Conservation (phyloP, 768 basidiomycete genomes). For the Rhizopogon vesiculosus region DNA sequence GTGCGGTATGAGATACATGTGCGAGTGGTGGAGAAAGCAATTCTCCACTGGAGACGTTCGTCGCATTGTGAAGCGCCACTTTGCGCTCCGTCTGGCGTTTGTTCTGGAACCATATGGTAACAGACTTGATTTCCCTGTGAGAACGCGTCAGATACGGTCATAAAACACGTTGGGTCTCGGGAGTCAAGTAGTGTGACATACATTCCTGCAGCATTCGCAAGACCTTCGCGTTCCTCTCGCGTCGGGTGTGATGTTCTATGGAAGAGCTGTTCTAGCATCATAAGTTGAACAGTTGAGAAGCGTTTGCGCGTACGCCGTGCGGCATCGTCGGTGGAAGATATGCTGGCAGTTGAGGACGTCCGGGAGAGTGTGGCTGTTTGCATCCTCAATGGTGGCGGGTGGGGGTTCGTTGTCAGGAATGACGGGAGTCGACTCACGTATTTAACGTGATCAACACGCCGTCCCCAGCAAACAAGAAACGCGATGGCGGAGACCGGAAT, state of each 20-base stretch:
- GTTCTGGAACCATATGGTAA: constrained; percentile 32
- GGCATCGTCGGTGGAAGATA: constrained; percentile 44
- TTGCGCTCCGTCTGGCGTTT: constrained; percentile 47
- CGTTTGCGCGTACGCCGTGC: constrained; percentile 64
- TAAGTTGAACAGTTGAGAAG: constrained; percentile 63
- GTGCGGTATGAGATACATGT: constrained; percentile 17
- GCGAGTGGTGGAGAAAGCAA: constrained; percentile 16
- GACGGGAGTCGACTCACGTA: constrained; percentile 9
- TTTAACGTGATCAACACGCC: constrained; percentile 15
- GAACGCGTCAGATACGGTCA: constrained; percentile 8
- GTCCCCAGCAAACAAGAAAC: constrained; percentile 21
- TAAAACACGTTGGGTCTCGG: background rate
- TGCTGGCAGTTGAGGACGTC: constrained; percentile 52
- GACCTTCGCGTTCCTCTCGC: constrained; percentile 63
- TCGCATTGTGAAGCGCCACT: constrained; percentile 39
- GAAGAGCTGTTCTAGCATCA: constrained; percentile 69
- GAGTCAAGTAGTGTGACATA: constrained; percentile 27
- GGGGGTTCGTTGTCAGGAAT: background rate
- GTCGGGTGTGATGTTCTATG: constrained; percentile 71
- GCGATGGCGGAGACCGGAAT: constrained; percentile 11
- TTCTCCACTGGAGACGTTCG: constrained; percentile 13
- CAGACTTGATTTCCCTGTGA: constrained; percentile 29
- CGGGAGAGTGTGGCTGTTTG: constrained; percentile 36
- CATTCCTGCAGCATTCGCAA: constrained; percentile 61
- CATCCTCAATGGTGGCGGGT: constrained; percentile 4